Base-by-base conservation (phyloP, 371 early-diverging fungal species). In the Rhizomucor pusillus region DNA sequence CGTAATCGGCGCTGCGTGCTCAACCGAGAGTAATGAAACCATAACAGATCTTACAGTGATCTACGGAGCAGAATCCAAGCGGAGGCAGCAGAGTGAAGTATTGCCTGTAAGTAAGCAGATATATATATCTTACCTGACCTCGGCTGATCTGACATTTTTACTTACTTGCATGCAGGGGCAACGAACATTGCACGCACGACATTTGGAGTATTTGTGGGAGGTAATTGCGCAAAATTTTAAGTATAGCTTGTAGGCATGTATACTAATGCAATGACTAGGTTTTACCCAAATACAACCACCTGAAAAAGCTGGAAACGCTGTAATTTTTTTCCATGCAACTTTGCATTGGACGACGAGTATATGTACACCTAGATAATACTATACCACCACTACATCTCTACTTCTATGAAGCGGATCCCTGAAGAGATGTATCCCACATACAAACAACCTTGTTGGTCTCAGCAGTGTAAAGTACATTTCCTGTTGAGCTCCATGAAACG, bases 201-300 rank as follows among this genome's bases (percentile, higher is more conserved):
- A 91, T 63, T 59, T 91, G 51, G 90, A 91, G 13, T 91, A 91
- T 65, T 61, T 91, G 36, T 56, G 78, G 40, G 81, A 82, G 68
- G 79, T 77, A 57, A 25, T 62, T 33, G 11, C 16, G 11, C 0
- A 22, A 33, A 1, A 12, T 23, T 18, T 22, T 43, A 55, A 44
- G n/a, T 24, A 48, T 24, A 35, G 23, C 16, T 12, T 4, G 4
- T 4, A 36, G 25, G 9, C 12, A 20, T 4, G 19, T 13, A 6
- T 5, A 23, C 29, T 18, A 16, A 56, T 1, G 2, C n/a, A n/a
- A 13, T 57, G 51, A 43, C 3, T 58, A 74, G 71, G 73, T 77
- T 1, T 58, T 85, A 35, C 88, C 84, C 44, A 85, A 84, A 53
- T 85, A 79, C 52, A 85, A 87, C 50, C 86, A 84, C 59, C 47